A percentile compares a stretch with the other conserved stretches of the same genome.
Evolutionary conservation across 148 eudicot genomes (phyloP).

Genomic region (Simmondsia chinensis): DNA sequence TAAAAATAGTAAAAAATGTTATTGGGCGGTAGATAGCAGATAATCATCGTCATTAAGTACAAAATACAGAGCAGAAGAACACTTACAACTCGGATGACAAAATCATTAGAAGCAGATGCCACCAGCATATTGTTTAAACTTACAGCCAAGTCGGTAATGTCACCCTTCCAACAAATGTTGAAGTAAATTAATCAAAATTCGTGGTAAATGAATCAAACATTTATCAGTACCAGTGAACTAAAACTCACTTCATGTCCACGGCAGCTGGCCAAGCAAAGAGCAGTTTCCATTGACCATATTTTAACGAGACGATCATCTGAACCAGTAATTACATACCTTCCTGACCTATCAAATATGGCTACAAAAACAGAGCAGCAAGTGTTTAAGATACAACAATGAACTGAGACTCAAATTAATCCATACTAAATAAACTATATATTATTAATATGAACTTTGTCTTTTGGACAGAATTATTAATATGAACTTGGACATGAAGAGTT

Average conservation of each 20-base stretch:
- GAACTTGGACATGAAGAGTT: no score
- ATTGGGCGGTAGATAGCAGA: constrained; percentile 9
- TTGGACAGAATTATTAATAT: no score
- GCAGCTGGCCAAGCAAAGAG: constrained; percentile 87
- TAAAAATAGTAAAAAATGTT: constrained; percentile 10
- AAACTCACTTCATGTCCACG: constrained; percentile 94
- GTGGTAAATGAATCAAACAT: constrained; percentile 3
- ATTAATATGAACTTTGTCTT: no score
- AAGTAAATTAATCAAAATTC: constrained; percentile 1
- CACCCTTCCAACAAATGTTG: constrained; percentile 48
- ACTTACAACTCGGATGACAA: constrained; percentile 93
- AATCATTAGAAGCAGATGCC: constrained; percentile 97
- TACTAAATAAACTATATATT: no score
- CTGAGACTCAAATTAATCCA: neutral
- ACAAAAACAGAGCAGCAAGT: constrained; percentile 19
- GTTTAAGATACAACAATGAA: neutral
- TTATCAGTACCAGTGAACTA: constrained; percentile 5
- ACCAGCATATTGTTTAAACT: constrained; percentile 84
- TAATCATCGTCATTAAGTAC: neutral
- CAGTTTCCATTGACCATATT: constrained; percentile 99
- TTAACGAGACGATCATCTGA: constrained; percentile 97
- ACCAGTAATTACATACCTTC: constrained; percentile 93
- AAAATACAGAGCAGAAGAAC: constrained; percentile 5
- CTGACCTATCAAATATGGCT: constrained; percentile 93
- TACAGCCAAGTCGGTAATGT: constrained; percentile 94